phyloP scores from a whole-genome alignment of 2,329 filamentous ascomycete genomes.

The Colletotrichum lupini region DNA sequence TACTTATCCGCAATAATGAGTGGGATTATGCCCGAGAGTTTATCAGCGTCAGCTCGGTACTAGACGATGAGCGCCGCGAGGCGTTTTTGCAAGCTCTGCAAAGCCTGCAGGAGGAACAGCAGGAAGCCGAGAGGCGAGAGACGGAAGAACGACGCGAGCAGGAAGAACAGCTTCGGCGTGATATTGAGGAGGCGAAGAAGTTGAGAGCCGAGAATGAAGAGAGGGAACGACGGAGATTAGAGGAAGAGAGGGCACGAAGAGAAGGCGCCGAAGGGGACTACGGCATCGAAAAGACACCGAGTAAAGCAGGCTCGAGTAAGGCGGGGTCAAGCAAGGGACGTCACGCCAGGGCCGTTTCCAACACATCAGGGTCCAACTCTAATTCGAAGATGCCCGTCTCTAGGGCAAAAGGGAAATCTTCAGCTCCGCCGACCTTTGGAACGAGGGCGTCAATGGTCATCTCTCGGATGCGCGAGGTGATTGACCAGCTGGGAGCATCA shows the following conservation, averaged over 20 bases:
- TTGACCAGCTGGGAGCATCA: constrained; percentile 62
- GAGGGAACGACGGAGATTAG: constrained; percentile 60
- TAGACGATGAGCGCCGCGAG: constrained; percentile 92
- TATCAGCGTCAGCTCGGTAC: constrained; percentile 83
- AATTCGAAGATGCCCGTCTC: constrained; percentile 41
- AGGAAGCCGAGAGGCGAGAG: constrained; percentile 75
- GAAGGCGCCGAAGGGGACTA: constrained; percentile 74
- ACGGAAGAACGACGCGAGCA: constrained; percentile 67
- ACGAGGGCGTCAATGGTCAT: constrained; percentile 64
- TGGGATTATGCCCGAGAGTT: constrained; percentile 97
- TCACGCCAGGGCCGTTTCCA: constrained; percentile 44
- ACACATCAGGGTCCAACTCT: constrained; percentile 43
- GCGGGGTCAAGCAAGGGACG: constrained; percentile 49
- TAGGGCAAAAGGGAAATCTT: constrained; percentile 45
- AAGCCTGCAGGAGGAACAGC: constrained; percentile 84
- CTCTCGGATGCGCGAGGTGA: constrained; percentile 59
- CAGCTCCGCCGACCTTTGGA: constrained; percentile 51
- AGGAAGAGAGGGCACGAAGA: constrained; percentile 63
- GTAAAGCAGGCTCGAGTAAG: constrained; percentile 48
- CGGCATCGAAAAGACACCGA: constrained; percentile 69
- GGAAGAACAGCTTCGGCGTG: constrained; percentile 66
- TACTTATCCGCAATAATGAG: constrained; percentile 91
- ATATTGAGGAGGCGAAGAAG: constrained; percentile 67
- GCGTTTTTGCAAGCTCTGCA: constrained; percentile 89
- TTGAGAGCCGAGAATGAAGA: constrained; percentile 70